Conservation (phyloP, 148 eudicot genomes). For the Diospyros lotus region DNA sequence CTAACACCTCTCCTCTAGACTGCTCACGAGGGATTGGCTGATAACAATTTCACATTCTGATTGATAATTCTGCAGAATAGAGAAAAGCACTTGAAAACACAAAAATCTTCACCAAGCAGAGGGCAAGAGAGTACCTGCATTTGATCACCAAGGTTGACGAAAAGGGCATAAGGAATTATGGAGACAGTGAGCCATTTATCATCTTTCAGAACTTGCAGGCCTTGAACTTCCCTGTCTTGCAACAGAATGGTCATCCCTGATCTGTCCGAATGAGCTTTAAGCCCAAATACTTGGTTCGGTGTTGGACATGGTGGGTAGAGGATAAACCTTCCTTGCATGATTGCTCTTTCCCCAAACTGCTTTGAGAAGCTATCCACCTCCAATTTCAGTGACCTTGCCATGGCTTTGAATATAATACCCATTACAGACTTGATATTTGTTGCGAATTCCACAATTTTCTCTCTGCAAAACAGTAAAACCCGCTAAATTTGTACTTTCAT, state of each 20-base stretch:
- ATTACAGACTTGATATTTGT: slow-evolving; percentile 17
- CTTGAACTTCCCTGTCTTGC: slow-evolving; percentile 42
- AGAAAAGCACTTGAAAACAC: background rate
- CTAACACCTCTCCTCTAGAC: no score
- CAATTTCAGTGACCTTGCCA: slow-evolving; percentile 25
- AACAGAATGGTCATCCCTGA: slow-evolving; percentile 39
- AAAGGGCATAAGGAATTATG: slow-evolving; percentile 31
- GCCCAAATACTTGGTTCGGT: slow-evolving; percentile 33
- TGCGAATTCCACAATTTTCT: slow-evolving; percentile 26
- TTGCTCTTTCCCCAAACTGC: slow-evolving; percentile 26
- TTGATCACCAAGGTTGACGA: slow-evolving; percentile 37
- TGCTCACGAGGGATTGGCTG: no score
- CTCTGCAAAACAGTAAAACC: slow-evolving; percentile 19
- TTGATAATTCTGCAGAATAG: no score
- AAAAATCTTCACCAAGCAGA: background rate
- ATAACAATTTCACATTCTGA: no score
- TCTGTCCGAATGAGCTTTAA: slow-evolving; percentile 41
- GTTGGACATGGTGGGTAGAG: slow-evolving; percentile 35
- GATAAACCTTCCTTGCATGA: slow-evolving; percentile 28
- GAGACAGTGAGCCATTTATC: slow-evolving; percentile 43
- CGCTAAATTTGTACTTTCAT: background rate
- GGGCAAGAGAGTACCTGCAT: background rate
- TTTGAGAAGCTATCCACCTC: slow-evolving; percentile 20
- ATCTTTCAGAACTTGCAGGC: slow-evolving; percentile 45
- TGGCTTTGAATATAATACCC: slow-evolving; percentile 26